Evolutionary conservation across 768 basidiomycete species (phyloP), one percentile per base, ranked within the genome.

Genomic region (Auricularia sp.): DNA sequence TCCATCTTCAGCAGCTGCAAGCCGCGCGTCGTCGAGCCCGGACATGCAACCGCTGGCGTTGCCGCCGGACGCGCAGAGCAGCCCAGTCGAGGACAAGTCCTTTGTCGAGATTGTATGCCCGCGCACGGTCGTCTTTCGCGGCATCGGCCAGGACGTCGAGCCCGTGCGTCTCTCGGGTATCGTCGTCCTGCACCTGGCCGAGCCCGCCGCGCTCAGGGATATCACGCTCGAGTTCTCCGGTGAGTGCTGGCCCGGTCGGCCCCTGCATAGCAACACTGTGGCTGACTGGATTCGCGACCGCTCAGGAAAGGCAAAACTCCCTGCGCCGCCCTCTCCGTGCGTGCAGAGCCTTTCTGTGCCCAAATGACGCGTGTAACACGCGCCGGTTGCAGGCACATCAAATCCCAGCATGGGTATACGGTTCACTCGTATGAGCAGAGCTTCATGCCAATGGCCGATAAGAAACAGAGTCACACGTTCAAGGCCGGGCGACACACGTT

Each of bases 401-500:
- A 59, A 29, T 59, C 56, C 14, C 56, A 59, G 56, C 18, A 59
- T 24, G 34, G 56, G 4, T 88, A 86, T 71, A 77, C 83, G 54
- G 75, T 94, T 54, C 89, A 88, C 74, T 83, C 83, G 65, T 92
- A 95, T 71, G 90, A 94, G 67, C 95, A 92, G 94, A 89, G 90
- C 16, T 95, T 97, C 78, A 59, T 59, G 56, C 86, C 96, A 61
- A 88, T 92, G 70, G 90, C 90, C 65, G 85, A 87, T 70, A 89
- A 85, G 74, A 81, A 80, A 51, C 87, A 89, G 71, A 79, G 82
- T 11, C 93, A 92, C 70, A 98, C 94, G 0, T 86, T 98, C 73
- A 97, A 98, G 77, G 93, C 94, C n/a, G 96, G 96, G 14, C 86
- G 85, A 42, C 96, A 98, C 73, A 77, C 86, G 33, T 98, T 98